Evolutionary conservation across 768 basidiomycete genomes (phyloP).

Genomic region (Suillus plorans): DNA sequence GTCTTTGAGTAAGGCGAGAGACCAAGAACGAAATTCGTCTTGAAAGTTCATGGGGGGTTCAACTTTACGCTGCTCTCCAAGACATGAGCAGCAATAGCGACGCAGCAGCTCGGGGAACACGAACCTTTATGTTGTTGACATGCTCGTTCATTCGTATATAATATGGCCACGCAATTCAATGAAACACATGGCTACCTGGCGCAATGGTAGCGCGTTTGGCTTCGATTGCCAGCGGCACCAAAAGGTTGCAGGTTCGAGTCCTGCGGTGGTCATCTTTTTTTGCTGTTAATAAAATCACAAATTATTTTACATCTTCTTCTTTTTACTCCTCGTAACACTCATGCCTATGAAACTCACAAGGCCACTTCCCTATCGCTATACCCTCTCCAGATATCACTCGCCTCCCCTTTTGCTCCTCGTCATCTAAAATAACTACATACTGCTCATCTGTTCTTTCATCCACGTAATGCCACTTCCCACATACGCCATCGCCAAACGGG

Average conservation of each 20-base stretch:
- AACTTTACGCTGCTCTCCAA: conserved; percentile 25
- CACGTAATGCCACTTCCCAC: conserved; percentile 57
- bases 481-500: conserved; percentile 65
- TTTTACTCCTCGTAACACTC: conserved; percentile 12
- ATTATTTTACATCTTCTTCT: conserved; percentile 1
- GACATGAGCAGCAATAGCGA: conserved; percentile 27
- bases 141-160: not conserved
- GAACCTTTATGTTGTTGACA: conserved; percentile 5
- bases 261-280: conserved; percentile 74
- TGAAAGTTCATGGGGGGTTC: conserved; percentile 42
- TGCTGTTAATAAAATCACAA: conserved; percentile 15
- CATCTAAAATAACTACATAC: conserved; percentile 44
- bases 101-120: conserved; percentile 7
- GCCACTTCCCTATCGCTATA: conserved; percentile 55
- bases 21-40: conserved; percentile 41
- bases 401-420: conserved; percentile 34
- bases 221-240: conserved; percentile 79
- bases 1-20: conserved; percentile 37
- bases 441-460: conserved; percentile 60
- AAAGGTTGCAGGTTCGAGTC: conserved; percentile 97
- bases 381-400: conserved; percentile 41
- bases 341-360: conserved; percentile 59
- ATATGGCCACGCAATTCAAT: not conserved
- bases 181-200: conserved; percentile 74
- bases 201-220: conserved; percentile 97